phyloP scores from a whole-genome alignment of 345 rosid genomes.

The Euphorbia pulcherrima region DNA sequence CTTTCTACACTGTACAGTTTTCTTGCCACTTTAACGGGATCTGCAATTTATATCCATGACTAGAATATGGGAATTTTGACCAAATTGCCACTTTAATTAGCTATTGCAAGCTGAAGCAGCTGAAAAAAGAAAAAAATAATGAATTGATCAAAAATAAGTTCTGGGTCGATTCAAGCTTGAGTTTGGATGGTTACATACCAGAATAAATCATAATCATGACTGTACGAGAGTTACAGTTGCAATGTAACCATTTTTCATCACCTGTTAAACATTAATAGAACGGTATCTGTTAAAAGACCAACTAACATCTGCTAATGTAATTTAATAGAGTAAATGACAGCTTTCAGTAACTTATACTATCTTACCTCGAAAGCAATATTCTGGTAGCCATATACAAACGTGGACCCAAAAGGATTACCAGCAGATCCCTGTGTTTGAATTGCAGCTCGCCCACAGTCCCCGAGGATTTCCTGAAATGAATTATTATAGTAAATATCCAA shows the following conservation, averaged over 20 bases:
- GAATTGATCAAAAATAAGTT: background rate
- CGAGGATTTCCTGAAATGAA: slow-evolving; percentile 67
- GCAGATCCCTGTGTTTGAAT: slow-evolving; percentile 95
- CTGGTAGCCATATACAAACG: slow-evolving; percentile 91
- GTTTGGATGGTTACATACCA: background rate
- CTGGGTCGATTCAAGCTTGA: background rate
- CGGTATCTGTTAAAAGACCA: slow-evolving; percentile 9
- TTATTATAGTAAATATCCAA: background rate
- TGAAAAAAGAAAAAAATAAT: background rate
- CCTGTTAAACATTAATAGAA: slow-evolving; percentile 42
- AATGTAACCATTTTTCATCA: slow-evolving; percentile 91
- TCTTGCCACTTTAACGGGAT: background rate
- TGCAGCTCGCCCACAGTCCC: slow-evolving; percentile 95
- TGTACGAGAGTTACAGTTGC: slow-evolving; percentile 88
- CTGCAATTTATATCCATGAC: background rate
- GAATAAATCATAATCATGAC: slow-evolving; percentile 46
- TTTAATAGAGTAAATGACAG: background rate
- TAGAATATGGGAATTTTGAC: background rate
- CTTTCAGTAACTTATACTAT: background rate
- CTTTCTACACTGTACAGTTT: slow-evolving; percentile 9
- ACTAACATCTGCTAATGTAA: background rate
- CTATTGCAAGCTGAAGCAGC: background rate
- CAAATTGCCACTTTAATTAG: background rate
- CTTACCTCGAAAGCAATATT: slow-evolving; percentile 93
- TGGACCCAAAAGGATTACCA: slow-evolving; percentile 93